Evolutionary conservation across 306 rosid genomes (phyloP), one percentile per base, ranked within the genome.

Genomic region (Arachis hypogaea): DNA sequence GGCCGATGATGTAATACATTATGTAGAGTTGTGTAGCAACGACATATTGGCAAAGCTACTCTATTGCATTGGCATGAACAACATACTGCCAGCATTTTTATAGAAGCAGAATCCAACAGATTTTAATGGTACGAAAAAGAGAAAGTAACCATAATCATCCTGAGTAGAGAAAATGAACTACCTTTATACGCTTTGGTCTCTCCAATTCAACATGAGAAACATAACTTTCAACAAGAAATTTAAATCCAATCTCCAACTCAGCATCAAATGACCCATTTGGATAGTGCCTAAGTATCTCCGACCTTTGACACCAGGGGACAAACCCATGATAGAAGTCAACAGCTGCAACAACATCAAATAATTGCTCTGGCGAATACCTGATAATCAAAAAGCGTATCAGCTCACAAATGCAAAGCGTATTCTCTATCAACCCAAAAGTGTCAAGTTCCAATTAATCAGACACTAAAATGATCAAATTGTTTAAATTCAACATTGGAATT

Each of bases 291-390:
- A 85, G 30, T 68, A 92, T 60, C 44, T 83, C 88, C 0, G 99
- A 92, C 76, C 90, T 87, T 82, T 88, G 97, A 85, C 99, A 95
- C 98, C 98, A 95, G 9, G 99, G 98, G 54, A 95, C 96, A 87
- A 95, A 95, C 71, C 88, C 99, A 81, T 87, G 92, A 79, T 95
- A 95, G 74, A 87, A 83, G 74, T 90, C 99, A 68, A 95, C 98
- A 46, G 97, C 98, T 3, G 98, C 92, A 82, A 92, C 96, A 29
- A 95, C 98, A 71, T 88, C 82, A 73, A 75, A 92, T 74, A 95
- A 78, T 86, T 95, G 99, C 88, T 95, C 98, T 2, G 88, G 96
- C 12, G 98, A 86, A 55, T 95, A 95, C 92, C 99, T 92, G 79
- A 16, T 6, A 29, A 77, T 14, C 41, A 36, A 57, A 3, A 49